Conservation (phyloP, 805 yeast genomes). For the Zygosaccharomyces siamensis region DNA sequence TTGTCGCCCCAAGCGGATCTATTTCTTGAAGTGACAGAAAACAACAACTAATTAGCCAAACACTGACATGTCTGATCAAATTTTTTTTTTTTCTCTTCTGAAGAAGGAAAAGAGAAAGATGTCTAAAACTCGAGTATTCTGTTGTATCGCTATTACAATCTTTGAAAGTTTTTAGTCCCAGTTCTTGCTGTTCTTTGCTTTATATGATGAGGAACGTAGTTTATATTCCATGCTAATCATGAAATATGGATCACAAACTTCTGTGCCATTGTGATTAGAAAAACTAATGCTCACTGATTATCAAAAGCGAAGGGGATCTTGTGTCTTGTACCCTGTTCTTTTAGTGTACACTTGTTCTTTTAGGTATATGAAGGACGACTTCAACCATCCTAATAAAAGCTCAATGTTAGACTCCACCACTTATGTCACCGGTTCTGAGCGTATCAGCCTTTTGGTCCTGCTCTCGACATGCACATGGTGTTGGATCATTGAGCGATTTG, state of each 20-base stretch:
- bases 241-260: slow-evolving; percentile 14
- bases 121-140: slow-evolving; percentile 1
- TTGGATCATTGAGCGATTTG: slow-evolving; percentile 39
- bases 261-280: slow-evolving; percentile 4
- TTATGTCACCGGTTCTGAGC: slow-evolving; percentile 24
- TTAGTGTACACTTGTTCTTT: no score
- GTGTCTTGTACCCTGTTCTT: neutral
- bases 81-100: neutral
- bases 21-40: slow-evolving; percentile 28
- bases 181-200: slow-evolving; percentile 5
- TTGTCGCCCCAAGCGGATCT: slow-evolving; percentile 42
- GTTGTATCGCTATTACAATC: neutral
- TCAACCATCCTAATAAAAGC: no score
- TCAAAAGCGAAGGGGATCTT: neutral
- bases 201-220: slow-evolving; percentile 9
- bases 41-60: slow-evolving; percentile 33
- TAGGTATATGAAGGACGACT: no score
- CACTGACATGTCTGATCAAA: slow-evolving; percentile 38
- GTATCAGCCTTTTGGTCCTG: slow-evolving; percentile 46
- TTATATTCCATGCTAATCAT: slow-evolving; percentile 37
- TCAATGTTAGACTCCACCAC: neutral
- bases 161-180: neutral
- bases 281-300: neutral
- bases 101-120: neutral
- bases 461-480: slow-evolving; percentile 54